Evolutionary conservation across 306 rosid species (phyloP).

Genomic region (Malus fusca): DNA sequence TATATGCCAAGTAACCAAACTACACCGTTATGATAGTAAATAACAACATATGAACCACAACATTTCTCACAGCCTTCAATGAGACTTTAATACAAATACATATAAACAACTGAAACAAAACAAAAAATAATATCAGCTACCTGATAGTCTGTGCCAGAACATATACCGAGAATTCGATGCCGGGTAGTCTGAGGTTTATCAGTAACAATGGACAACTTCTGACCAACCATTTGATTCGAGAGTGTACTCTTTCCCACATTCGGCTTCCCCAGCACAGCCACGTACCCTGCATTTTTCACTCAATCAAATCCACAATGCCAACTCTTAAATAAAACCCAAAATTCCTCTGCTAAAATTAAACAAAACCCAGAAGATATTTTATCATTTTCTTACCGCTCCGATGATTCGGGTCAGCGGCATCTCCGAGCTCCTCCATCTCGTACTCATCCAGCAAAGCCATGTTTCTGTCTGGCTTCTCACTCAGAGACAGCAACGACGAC

Average conservation of each 20-base stretch:
- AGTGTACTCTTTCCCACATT: conserved; percentile 97
- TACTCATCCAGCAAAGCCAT: conserved; percentile 64
- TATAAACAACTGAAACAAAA: conserved; percentile 13
- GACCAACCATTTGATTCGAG: conserved; percentile 90
- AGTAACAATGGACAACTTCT: conserved; percentile 85
- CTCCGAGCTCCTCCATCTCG: conserved; percentile 68
- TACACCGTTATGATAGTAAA: too few species aligned
- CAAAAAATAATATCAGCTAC: conserved; percentile 27
- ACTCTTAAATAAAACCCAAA: background rate
- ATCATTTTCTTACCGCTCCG: conserved; percentile 47
- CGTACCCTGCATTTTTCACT: conserved; percentile 58
- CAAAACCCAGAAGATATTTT: conserved; percentile 9
- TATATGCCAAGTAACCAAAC: too few species aligned
- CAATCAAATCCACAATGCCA: conserved; percentile 14
- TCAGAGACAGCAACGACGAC: conserved; percentile 64
- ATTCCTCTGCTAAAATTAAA: background rate
- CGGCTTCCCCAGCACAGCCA: conserved; percentile 90
- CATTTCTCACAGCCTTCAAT: background rate
- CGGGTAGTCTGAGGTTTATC: conserved; percentile 96
- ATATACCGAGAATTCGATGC: conserved; percentile 91
- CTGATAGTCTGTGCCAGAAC: conserved; percentile 85
- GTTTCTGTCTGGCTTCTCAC: conserved; percentile 73
- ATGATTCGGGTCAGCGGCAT: conserved; percentile 42
- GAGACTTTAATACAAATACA: background rate
- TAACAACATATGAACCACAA: background rate